A percentile compares a stretch with the other conserved stretches of the same genome.
These are phyloP conservation scores for Pythium oligandrum DNA, from an alignment of 352 stramenopile genomes.

Conservation along the genomic window DNA sequence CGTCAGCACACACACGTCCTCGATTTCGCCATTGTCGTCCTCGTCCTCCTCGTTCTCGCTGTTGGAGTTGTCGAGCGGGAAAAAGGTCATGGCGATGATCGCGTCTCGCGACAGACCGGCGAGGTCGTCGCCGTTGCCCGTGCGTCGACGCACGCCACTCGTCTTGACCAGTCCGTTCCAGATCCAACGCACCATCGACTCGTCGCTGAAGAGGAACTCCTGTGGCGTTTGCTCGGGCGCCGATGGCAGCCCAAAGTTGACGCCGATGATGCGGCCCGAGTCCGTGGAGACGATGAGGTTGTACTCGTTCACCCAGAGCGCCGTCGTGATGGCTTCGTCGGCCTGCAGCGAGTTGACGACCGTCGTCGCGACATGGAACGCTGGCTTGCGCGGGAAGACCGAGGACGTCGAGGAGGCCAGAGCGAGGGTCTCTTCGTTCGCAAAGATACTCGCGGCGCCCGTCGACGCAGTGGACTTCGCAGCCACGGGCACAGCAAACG, in stretches of 20 bases:
- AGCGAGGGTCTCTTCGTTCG: conserved; percentile 20
- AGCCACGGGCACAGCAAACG: conserved; percentile 33
- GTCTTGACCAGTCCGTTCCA: conserved; percentile 66
- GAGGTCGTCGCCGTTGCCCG: conserved; percentile 22
- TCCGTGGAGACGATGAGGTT: conserved; percentile 67
- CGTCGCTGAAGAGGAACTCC: conserved; percentile 67
- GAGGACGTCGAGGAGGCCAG: conserved; percentile 3
- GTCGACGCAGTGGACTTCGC: not conserved
- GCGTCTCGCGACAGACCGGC: conserved; percentile 8
- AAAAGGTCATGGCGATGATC: conserved; percentile 59
- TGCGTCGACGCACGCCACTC: conserved; percentile 29
- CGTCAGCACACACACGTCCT: conserved; percentile 68
- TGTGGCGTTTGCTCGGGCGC: conserved; percentile 33
- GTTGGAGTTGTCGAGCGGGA: conserved; percentile 41
- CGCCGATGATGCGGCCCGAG: conserved; percentile 47
- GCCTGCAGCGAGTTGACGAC: conserved; percentile 38
- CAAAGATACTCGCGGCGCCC: conserved; percentile 46
- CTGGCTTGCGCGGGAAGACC: conserved; percentile 35
- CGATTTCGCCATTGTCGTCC: conserved; percentile 30
- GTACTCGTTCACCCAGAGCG: conserved; percentile 74
- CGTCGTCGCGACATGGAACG: conserved; percentile 32
- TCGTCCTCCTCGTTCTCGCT: conserved; percentile 38
- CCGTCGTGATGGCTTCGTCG: conserved; percentile 58
- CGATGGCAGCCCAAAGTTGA: conserved; percentile 63
- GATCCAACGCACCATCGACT: conserved; percentile 62